phyloP scores from a whole-genome alignment of 2,329 filamentous ascomycete genomes.

The Ceratocystis destructans region DNA sequence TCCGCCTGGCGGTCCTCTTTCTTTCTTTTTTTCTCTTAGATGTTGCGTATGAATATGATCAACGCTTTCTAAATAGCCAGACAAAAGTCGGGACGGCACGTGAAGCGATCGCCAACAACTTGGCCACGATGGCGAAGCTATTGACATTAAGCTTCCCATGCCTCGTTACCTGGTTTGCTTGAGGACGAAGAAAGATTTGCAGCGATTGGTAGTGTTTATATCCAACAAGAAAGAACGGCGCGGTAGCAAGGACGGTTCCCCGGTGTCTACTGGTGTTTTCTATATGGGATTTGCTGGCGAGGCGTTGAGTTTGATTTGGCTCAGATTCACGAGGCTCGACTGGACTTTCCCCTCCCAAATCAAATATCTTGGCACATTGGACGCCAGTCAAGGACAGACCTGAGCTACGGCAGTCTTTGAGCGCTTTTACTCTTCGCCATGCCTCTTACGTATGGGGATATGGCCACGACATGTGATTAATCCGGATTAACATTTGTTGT shows the following conservation, averaged over 20 bases:
- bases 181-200: background rate
- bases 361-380: background rate
- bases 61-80: background rate
- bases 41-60: background rate
- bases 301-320: too few relatives aligned
- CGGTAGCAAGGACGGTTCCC: constrained; percentile 12
- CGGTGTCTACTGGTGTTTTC: background rate
- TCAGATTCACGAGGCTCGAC: too few relatives aligned
- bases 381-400: constrained; percentile 7
- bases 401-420: constrained; percentile 3
- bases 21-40: background rate
- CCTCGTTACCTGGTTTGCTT: background rate
- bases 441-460: background rate
- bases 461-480: background rate
- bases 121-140: background rate
- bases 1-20: background rate
- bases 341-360: background rate
- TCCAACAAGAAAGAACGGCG: background rate
- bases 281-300: background rate
- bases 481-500: background rate
- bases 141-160: background rate
- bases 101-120: background rate
- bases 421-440: background rate
- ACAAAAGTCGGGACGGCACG: background rate
- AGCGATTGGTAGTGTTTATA: background rate